A percentile compares a stretch with the other conserved stretches of the same genome.
phyloP scores from a whole-genome alignment of 2,329 filamentous ascomycete species.

The Knoxdaviesia capensis region DNA sequence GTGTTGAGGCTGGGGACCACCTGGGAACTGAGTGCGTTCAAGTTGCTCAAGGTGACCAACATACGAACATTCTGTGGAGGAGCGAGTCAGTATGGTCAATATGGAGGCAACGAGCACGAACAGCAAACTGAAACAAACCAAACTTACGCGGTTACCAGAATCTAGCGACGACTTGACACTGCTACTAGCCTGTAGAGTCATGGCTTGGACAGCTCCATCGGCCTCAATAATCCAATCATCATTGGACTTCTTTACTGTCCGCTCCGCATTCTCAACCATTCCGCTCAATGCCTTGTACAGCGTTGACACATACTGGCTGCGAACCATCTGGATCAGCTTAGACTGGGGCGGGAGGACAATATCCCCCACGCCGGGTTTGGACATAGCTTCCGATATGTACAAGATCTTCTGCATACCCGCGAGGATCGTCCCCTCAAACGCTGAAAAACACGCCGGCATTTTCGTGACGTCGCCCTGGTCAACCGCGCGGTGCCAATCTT shows the following conservation, averaged over 20 bases:
- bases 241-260: slow-evolving; percentile 42
- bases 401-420: slow-evolving; percentile 85
- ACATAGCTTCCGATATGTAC: slow-evolving; percentile 73
- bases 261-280: slow-evolving; percentile 92
- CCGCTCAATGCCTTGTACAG: slow-evolving; percentile 86
- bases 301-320: slow-evolving; percentile 80
- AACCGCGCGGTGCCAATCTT: slow-evolving; percentile 75
- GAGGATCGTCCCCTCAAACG: slow-evolving; percentile 68
- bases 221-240: slow-evolving; percentile 36
- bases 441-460: slow-evolving; percentile 71
- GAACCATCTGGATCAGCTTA: slow-evolving; percentile 78
- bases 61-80: slow-evolving; percentile 60
- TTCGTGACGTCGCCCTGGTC: slow-evolving; percentile 75
- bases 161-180: slow-evolving; percentile 28
- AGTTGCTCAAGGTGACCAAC: slow-evolving; percentile 82
- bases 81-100: not conserved
- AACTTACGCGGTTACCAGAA: slow-evolving; percentile 33
- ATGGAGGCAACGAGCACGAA: not conserved
- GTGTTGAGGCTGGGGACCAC: slow-evolving; percentile 76
- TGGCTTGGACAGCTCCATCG: slow-evolving; percentile 18
- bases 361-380: slow-evolving; percentile 49
- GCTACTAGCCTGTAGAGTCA: slow-evolving; percentile 6
- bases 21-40: slow-evolving; percentile 62
- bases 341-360: slow-evolving; percentile 71
- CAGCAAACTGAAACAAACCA: not conserved